Percentiles rank a stretch among this genome's conserved stretches.
Evolutionary conservation across 495 filamentous ascomycete species (phyloP).

Genomic region (Usnea hakonensis): DNA sequence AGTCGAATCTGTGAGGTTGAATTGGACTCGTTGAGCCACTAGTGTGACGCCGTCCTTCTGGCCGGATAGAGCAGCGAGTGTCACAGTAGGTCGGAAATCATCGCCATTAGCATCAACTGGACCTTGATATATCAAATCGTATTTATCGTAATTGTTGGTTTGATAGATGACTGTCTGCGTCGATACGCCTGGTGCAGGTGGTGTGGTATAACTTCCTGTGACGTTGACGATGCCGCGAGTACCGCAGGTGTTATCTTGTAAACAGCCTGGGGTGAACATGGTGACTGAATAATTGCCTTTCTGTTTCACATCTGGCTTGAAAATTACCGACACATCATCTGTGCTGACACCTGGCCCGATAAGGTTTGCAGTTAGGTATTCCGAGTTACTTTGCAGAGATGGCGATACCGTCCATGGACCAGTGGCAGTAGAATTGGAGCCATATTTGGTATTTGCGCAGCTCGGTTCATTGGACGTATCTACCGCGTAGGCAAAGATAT

Average conservation of each 20-base stretch:
- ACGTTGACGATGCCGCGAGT: conserved; percentile 72
- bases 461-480: conserved; percentile 80
- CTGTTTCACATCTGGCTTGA: conserved; percentile 78
- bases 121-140: conserved; percentile 81
- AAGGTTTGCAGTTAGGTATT: conserved; percentile 68
- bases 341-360: conserved; percentile 44
- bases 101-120: conserved; percentile 67
- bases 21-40: conserved; percentile 79
- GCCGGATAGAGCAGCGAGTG: conserved; percentile 57
- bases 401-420: conserved; percentile 66
- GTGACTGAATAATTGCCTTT: conserved; percentile 83
- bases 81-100: conserved; percentile 74
- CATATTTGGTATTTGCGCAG: conserved; percentile 59
- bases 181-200: conserved; percentile 33
- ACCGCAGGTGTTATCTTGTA: conserved; percentile 65
- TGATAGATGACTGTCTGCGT: conserved; percentile 56
- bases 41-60: conserved; percentile 61
- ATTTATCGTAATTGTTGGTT: conserved; percentile 91
- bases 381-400: conserved; percentile 53
- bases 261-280: conserved; percentile 86
- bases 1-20: conserved; percentile 60
- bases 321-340: conserved; percentile 53
- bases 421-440: conserved; percentile 55
- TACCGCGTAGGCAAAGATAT: conserved; percentile 78
- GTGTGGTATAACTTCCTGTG: conserved; percentile 57